Evolutionary conservation across 2,329 filamentous ascomycete species (phyloP).

Genomic region (Trichoderma harzianum): DNA sequence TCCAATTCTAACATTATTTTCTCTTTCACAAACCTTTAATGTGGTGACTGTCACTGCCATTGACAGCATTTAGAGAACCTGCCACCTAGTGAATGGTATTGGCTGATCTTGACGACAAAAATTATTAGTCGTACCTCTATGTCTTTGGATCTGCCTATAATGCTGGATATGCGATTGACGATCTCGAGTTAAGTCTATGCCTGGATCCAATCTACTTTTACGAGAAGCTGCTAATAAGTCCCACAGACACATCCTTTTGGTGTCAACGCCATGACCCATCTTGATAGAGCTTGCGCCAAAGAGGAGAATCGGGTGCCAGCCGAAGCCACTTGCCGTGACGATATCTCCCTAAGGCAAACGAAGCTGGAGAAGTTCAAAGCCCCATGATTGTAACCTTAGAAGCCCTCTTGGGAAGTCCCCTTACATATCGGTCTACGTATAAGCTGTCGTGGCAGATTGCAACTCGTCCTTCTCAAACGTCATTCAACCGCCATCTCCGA

Average conservation of each 20-base stretch:
- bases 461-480: background rate
- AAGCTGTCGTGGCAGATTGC: background rate
- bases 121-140: background rate
- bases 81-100: background rate
- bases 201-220: background rate
- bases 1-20: background rate
- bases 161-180: background rate
- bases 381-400: background rate
- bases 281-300: background rate
- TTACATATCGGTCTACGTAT: background rate
- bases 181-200: background rate
- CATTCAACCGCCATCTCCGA: background rate
- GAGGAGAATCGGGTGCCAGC: background rate
- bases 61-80: background rate
- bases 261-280: background rate
- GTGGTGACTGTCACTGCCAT: too few species aligned
- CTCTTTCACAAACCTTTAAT: background rate
- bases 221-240: background rate
- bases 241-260: background rate
- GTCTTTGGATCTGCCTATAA: background rate
- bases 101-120: background rate
- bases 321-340: background rate
- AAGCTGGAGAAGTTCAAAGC: background rate
- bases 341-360: background rate
- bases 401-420: background rate